Evolutionary conservation across 75 land plant genomes (phyloP).

Genomic region (Sequoia sempervirens): DNA sequence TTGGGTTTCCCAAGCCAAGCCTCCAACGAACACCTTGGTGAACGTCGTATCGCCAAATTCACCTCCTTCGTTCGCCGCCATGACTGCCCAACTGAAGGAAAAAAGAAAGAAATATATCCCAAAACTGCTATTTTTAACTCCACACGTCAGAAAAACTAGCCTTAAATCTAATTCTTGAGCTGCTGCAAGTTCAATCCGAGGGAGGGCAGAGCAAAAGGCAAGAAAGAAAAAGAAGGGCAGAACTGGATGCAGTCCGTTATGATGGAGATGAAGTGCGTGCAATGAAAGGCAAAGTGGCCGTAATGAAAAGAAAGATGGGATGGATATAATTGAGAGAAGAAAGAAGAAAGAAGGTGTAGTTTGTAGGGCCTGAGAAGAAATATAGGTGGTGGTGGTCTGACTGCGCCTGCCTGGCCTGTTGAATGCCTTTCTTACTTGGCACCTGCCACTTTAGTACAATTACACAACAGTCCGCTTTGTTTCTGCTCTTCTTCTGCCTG

Average conservation of each 20-base stretch:
- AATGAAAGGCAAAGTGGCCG: background rate
- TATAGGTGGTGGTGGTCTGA: background rate
- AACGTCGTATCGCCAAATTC: constrained; percentile 71
- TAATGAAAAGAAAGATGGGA: background rate
- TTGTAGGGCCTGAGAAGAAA: background rate
- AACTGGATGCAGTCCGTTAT: background rate
- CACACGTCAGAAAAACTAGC: background rate
- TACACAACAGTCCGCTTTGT: background rate
- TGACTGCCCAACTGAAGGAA: background rate
- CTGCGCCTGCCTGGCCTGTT: background rate
- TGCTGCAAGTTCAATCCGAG: background rate
- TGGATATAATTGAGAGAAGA: background rate
- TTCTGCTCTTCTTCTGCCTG: background rate
- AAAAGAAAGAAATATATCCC: background rate
- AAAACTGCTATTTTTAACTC: too few relatives aligned
- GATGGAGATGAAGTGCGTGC: background rate
- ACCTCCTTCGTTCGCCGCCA: constrained; percentile 2
- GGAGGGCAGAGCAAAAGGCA: background rate
- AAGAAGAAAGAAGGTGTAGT: too few relatives aligned
- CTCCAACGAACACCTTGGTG: constrained; percentile 84
- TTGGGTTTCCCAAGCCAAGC: constrained; percentile 86
- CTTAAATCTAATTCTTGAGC: background rate
- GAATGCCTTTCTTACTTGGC: background rate
- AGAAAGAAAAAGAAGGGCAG: background rate
- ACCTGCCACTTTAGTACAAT: background rate